Evolutionary conservation across 352 stramenopile species (phyloP), one percentile per base, ranked within the genome.

Genomic region (Phytopythium chamaehyphon): DNA sequence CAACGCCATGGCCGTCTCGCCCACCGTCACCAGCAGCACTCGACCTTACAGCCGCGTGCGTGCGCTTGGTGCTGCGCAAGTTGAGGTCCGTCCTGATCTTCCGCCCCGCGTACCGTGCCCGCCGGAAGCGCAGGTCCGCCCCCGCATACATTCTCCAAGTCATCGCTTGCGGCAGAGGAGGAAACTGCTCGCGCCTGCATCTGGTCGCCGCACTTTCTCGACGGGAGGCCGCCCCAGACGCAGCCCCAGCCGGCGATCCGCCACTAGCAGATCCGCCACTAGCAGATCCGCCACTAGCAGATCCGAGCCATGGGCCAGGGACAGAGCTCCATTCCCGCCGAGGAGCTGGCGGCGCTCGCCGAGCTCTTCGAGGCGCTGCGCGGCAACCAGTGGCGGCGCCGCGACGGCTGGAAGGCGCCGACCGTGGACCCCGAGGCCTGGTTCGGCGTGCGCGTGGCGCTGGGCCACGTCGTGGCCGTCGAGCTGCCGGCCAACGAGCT

Each of bases 401-500:
- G 77, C 40, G 71, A 89, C 57, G 82, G 79, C 40, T 93, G 82
- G 82, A 86, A 83, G 57, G 73, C 86, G 69, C 67, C 72, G 33
- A 82, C 76, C 23, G 38, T 69, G n/a, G 77, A 90, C 47, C 77
- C 79, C 4, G 77, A 93, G 70, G 77, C 71, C 18, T 93, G 82
- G 82, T 88, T 86, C 59, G 82, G 82, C 56, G 80, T 93, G 42
- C 63, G 88, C 43, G 80, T 93, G 37, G 48, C 62, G 23, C 62
- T 75, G 61, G 82, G 82, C 40, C 82, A 93, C 59, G 82, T 93
- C 15, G 73, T 84, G 36, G 69, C 79, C n/a, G 66, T 93, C 12
- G 76, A 87, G 51, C 58, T 93, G 28, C 75, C 79, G 2, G 77
- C 79, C 15, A 92, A 90, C 55, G 66, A 87, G 46, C 66, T 92